These are phyloP conservation scores for Daldinia bambusicola DNA, from an alignment of 495 filamentous ascomycete genomes.

Conservation along the genomic window DNA sequence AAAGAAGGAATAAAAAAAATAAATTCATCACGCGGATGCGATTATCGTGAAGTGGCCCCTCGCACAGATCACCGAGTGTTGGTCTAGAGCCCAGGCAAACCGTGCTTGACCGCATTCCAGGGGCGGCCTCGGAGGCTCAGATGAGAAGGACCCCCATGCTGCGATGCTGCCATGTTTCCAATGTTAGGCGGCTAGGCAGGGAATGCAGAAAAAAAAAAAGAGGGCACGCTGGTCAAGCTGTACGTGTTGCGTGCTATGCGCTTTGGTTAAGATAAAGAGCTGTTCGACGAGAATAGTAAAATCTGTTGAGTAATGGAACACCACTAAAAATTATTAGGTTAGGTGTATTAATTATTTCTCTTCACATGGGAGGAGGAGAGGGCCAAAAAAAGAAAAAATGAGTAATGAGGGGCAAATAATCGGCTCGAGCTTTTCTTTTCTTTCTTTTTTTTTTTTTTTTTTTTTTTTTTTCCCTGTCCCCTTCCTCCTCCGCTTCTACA, in stretches of 20 bases:
- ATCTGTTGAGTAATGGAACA: slow-evolving; percentile 21
- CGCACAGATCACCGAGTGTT: slow-evolving; percentile 32
- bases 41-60: slow-evolving; percentile 42
- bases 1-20: neutral
- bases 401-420: slow-evolving; percentile 25
- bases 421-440: slow-evolving; percentile 1
- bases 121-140: slow-evolving; percentile 32
- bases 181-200: slow-evolving; percentile 40
- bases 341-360: neutral
- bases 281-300: slow-evolving; percentile 22
- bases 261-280: slow-evolving; percentile 34
- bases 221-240: slow-evolving; percentile 27
- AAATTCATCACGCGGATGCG: slow-evolving; percentile 31
- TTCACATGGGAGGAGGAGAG: slow-evolving; percentile 28
- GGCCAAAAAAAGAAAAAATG: slow-evolving; percentile 16
- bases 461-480: too few species aligned
- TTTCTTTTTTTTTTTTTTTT: too few species aligned
- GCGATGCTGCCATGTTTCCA: slow-evolving; percentile 9
- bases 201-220: slow-evolving; percentile 20
- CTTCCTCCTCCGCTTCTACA: too few species aligned
- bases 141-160: slow-evolving; percentile 10
- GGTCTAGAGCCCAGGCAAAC: slow-evolving; percentile 21
- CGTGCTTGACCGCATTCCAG: slow-evolving; percentile 34
- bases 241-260: neutral
- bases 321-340: slow-evolving; percentile 7